Evolutionary conservation across 495 filamentous ascomycete species (phyloP), one percentile per base, ranked within the genome.

Genomic region (Cenococcum geophilum): DNA sequence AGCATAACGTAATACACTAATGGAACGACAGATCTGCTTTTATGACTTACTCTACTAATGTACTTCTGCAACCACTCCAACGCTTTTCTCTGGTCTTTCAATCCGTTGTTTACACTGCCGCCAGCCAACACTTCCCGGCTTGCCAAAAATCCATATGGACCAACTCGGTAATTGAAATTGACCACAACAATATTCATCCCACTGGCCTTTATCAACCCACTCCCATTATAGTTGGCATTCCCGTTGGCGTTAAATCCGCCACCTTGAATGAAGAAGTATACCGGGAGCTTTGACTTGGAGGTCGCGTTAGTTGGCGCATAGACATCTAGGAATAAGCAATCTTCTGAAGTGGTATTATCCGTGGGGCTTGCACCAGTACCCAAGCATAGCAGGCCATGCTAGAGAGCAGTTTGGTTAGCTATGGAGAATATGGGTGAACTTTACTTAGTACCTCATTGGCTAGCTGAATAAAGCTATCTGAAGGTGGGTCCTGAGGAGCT

Each of bases 231-330:
- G 72, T 89, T 86, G 0, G 81, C 73, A 68, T 87, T 88, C 49
- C 79, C 77, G 66, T 84, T 77, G 0, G 64, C 60, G 12, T 81
- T 82, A 68, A 88, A 91, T 16, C 87, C 88, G 16, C 88, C 87
- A 20, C 87, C 87, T 65, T 87, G 85, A 52, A 91, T 85, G 62
- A 82, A 90, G 50, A 89, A 79, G 75, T 79, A 89, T 3, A 90
- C 86, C 0, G 86, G 86, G 1, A 88, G 72, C 20, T 78, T 82
- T 3, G 62, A 64, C 1, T 18, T 10, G 18, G 57, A 14, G 0
- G 62, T 60, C 0, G 79, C 78, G 34, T 78, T 75, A 0, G 78
- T 72, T 1, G 88, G 88, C 4, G 86, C 80, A 73, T 83, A 89
- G 21, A 92, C 78, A 62, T 90, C 85, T 10, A 85, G 73, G 62